These are phyloP conservation scores for Jatropha multifida DNA, from an alignment of 441 rosid species.

Conservation along the genomic window DNA sequence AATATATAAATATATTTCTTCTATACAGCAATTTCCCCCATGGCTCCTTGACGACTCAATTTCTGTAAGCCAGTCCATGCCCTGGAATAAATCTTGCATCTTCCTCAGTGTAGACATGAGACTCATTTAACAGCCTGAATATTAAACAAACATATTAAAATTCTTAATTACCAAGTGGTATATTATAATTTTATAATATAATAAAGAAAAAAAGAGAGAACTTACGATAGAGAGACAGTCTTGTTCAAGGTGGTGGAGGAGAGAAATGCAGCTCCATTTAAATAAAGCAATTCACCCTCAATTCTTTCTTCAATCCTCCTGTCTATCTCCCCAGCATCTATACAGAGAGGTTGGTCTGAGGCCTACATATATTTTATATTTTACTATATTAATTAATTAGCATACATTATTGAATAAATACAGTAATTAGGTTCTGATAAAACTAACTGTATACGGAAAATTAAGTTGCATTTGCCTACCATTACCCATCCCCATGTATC, in stretches of 20 bases:
- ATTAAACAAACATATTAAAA: not conserved
- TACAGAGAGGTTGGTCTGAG: constrained; percentile 66
- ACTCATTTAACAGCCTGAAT: constrained; percentile 77
- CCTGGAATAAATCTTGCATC: constrained; percentile 90
- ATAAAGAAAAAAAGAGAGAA: not conserved
- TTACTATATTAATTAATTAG: not conserved
- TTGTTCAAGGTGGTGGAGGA: constrained; percentile 85
- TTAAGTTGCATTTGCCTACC: constrained; percentile 33
- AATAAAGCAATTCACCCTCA: constrained; percentile 59
- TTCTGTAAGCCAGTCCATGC: constrained; percentile 66
- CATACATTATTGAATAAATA: not conserved
- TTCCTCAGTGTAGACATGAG: constrained; percentile 87
- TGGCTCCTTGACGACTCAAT: constrained; percentile 25
- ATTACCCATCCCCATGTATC: constrained; percentile 99
- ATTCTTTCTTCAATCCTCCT: constrained; percentile 63
- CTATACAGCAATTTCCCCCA: constrained; percentile 34
- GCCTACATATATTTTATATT: constrained; percentile 39
- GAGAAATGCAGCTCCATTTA: constrained; percentile 70
- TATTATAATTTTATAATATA: not conserved
- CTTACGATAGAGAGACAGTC: constrained; percentile 68
- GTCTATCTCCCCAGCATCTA: constrained; percentile 64
- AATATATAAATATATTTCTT: not conserved
- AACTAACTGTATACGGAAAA: not conserved
- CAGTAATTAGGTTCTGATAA: not conserved
- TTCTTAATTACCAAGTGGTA: not conserved